phyloP scores from a whole-genome alignment of 2,329 filamentous ascomycete species.

The Aspergillus pseudonomiae region DNA sequence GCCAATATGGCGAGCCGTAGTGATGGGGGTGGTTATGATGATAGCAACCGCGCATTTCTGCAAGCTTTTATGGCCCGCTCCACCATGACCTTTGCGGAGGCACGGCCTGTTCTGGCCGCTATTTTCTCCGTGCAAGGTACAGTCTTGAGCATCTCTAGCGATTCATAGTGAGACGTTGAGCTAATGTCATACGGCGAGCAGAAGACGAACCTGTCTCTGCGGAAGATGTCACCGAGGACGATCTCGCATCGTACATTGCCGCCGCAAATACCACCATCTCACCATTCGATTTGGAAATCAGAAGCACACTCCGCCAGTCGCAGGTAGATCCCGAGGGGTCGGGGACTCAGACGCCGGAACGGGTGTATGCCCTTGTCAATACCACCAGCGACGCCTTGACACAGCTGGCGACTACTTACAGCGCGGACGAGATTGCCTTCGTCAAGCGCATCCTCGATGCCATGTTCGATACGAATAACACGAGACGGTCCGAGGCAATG shows the following conservation, averaged over 20 bases:
- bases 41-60: slow-evolving; percentile 83
- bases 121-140: slow-evolving; percentile 67
- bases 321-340: slow-evolving; percentile 38
- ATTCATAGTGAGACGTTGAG: not conserved
- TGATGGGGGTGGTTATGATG: slow-evolving; percentile 49
- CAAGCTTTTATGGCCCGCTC: slow-evolving; percentile 83
- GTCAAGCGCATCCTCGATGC: slow-evolving; percentile 84
- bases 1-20: slow-evolving; percentile 17
- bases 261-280: slow-evolving; percentile 73
- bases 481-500: slow-evolving; percentile 76
- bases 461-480: slow-evolving; percentile 92
- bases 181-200: slow-evolving; percentile 19
- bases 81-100: slow-evolving; percentile 74
- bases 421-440: slow-evolving; percentile 83
- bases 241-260: slow-evolving; percentile 70
- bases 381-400: slow-evolving; percentile 81
- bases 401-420: slow-evolving; percentile 81
- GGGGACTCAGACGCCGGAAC: slow-evolving; percentile 39
- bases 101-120: slow-evolving; percentile 72
- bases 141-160: not conserved
- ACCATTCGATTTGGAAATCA: slow-evolving; percentile 84
- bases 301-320: slow-evolving; percentile 70
- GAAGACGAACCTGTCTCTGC: slow-evolving; percentile 54
- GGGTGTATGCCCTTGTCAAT: slow-evolving; percentile 85
- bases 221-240: slow-evolving; percentile 68